Base-by-base conservation (phyloP, 148 eudicot genomes). In the Dysphania ambrosioides region DNA sequence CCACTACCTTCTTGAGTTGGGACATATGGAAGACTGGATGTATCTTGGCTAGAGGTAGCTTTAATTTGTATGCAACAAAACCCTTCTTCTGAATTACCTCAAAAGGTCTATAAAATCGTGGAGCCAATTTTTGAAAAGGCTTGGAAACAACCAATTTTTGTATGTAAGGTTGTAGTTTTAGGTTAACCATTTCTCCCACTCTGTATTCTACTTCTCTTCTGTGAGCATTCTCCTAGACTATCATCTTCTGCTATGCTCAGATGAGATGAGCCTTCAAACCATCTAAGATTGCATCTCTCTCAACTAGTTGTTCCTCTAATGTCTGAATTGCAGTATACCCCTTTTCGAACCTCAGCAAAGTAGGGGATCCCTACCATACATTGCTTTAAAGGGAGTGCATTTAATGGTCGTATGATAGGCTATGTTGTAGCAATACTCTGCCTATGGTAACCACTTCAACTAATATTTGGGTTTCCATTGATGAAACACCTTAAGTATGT, bases 21-120 rank as follows among this genome's bases (percentile, higher is more conserved):
- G 79, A 77, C 0, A 77, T 47, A 57, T 77, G 79, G 26, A 77
- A 77, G 6, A 70, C 74, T 0, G 61, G 68, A 35, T 77, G 74
- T 0, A 77, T 6, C 3, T 13, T 31, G 0, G 68, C 15, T 2
- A 26, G 60, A 9, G 70, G 79, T 2, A 77, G 26, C 6, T 70
- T 8, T 8, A 70, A 21, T n/a, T 44, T 30, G 16, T 77, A 77
- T 0, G 74, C 59, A 23, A 67, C 72, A 1, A 8, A 23, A 4
- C 78, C 72, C 2, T 67, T 26, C 5, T 19, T 66, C 0, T 3
- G 31, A 7, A 67, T 16, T 0, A 75, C 65, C 42, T 23, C n/a
- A 44, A 31, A 75, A 0, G 72, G 78, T 13, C 78, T 72, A 75
- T 31, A 75, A 56, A 11, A 68, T 34, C 11, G 10, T 0, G 78